phyloP scores from a whole-genome alignment of 2,329 filamentous ascomycete genomes.

The Cladosporium velox region DNA sequence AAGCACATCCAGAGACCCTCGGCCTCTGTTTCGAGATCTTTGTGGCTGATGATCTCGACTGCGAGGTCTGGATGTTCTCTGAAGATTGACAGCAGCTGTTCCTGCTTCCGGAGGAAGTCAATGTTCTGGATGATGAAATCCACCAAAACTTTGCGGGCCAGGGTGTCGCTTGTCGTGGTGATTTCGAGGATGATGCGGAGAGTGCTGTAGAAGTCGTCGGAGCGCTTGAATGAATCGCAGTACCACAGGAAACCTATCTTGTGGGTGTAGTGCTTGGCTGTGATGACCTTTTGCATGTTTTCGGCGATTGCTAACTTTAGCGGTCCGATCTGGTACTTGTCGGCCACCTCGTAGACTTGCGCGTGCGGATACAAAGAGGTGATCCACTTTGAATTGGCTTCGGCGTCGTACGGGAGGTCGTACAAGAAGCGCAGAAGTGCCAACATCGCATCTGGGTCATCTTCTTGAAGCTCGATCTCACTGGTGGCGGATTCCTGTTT shows the following conservation, averaged over 20 bases:
- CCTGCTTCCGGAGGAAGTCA: not conserved
- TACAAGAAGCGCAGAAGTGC: slow-evolving; percentile 1
- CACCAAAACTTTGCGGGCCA: not conserved
- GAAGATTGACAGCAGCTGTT: not conserved
- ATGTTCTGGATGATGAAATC: not conserved
- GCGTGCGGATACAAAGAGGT: not conserved
- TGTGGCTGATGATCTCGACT: not conserved
- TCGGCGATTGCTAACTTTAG: not conserved
- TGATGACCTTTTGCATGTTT: not conserved
- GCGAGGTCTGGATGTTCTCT: not conserved
- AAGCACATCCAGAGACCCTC: not conserved
- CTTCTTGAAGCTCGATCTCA: not conserved
- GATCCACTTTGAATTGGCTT: not conserved
- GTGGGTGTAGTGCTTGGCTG: not conserved
- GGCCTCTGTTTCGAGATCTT: not conserved
- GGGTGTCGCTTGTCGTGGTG: not conserved
- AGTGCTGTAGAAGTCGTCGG: not conserved
- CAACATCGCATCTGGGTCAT: not conserved
- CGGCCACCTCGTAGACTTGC: not conserved
- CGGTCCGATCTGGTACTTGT: not conserved
- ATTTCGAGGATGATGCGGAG: not conserved
- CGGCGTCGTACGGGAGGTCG: not conserved
- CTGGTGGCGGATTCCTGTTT: not conserved
- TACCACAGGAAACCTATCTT: not conserved
- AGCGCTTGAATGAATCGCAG: not conserved